A percentile compares a stretch with the other conserved stretches of the same genome.
Evolutionary conservation across 2,329 filamentous ascomycete species (phyloP).

Genomic region (Xylaria sp.): DNA sequence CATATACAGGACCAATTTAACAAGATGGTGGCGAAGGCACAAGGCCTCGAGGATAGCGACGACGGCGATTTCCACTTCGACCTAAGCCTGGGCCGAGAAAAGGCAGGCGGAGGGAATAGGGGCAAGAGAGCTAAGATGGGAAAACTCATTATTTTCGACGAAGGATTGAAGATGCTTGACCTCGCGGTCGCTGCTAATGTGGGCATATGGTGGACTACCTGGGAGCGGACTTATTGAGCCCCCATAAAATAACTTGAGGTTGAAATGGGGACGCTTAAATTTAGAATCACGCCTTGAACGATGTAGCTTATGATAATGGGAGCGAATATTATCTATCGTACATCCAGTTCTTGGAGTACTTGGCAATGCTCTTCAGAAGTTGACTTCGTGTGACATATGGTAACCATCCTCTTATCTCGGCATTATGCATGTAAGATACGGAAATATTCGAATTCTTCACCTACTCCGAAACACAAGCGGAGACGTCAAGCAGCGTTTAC

Average conservation of each 20-base stretch:
- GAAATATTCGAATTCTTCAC: not conserved
- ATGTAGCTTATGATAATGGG: slow-evolving; percentile 20
- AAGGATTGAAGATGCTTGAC: slow-evolving; percentile 96
- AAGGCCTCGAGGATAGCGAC: slow-evolving; percentile 51
- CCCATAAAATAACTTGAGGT: not conserved
- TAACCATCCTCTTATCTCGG: not conserved
- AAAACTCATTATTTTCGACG: slow-evolving; percentile 89
- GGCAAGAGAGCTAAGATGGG: slow-evolving; percentile 92
- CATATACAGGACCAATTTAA: slow-evolving; percentile 54
- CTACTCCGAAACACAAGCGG: not conserved
- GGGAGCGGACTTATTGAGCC: slow-evolving; percentile 67
- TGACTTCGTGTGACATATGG: not conserved
- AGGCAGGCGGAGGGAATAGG: slow-evolving; percentile 84
- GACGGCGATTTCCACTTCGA: slow-evolving; percentile 66
- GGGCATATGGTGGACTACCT: slow-evolving; percentile 92
- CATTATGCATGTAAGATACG: not conserved
- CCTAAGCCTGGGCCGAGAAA: slow-evolving; percentile 81
- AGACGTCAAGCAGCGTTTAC: not conserved
- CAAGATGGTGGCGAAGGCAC: slow-evolving; percentile 46
- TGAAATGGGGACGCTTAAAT: not conserved
- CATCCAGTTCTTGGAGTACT: not conserved
- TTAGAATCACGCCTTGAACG: not conserved
- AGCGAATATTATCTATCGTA: slow-evolving; percentile 15
- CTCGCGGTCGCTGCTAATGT: slow-evolving; percentile 90
- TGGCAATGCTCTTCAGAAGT: not conserved